Evolutionary conservation across 2,329 filamentous ascomycete genomes (phyloP).

Genomic region (Fusarium euwallaceae): DNA sequence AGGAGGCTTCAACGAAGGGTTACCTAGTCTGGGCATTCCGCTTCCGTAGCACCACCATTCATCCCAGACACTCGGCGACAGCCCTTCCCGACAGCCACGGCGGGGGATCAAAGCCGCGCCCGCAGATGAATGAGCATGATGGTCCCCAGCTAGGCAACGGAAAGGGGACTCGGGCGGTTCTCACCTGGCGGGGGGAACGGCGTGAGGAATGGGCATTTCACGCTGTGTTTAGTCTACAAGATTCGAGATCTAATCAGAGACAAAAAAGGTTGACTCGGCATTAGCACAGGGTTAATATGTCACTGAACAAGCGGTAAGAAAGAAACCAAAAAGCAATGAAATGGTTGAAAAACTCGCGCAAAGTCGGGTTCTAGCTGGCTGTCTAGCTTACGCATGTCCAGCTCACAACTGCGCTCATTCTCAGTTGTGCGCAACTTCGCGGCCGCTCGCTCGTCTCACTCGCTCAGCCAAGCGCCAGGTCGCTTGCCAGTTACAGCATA

Average conservation of each 20-base stretch:
- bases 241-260: not conserved
- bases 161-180: not conserved
- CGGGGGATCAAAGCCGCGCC: not conserved
- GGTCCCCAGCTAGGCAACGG: not conserved
- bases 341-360: not conserved
- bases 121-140: not conserved
- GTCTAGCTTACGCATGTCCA: not conserved
- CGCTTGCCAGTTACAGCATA: conserved; percentile 1
- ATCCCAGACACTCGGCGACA: not conserved
- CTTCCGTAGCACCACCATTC: not conserved
- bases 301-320: conserved; percentile 6
- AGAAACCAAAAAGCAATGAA: not conserved
- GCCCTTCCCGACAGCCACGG: not conserved
- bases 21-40: conserved; percentile 5
- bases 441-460: not conserved
- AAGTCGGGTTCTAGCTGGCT: not conserved
- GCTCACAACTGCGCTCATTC: conserved; percentile 1
- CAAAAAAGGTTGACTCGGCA: not conserved
- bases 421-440: not conserved
- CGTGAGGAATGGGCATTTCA: not conserved
- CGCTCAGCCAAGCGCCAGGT: not conserved
- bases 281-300: not conserved
- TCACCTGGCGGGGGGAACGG: not conserved
- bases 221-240: not conserved
- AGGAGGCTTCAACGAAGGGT: not conserved